Evolutionary conservation across 2,329 filamentous ascomycete genomes (phyloP), one percentile per base, ranked within the genome.

Genomic region (Fusarium sp.): DNA sequence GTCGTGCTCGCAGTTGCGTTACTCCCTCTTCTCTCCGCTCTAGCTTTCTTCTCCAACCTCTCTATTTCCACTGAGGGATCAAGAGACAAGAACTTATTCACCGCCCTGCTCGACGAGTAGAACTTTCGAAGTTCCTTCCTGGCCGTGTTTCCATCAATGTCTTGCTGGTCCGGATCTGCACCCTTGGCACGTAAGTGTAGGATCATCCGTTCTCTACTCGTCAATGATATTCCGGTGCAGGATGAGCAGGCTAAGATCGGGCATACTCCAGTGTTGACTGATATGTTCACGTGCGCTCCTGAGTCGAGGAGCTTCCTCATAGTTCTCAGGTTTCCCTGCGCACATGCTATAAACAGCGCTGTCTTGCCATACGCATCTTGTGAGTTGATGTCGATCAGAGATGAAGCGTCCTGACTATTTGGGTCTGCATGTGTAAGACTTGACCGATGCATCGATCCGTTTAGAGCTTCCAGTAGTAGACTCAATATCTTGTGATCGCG

Each of bases 221-320:
- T 4, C 14, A 11, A 9, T 15, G 35, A n/a, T 3, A 31, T 21
- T 3, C 27, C 16, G 3, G 7, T 3, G n/a, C 25, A 33, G 31
- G 31, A 33, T 5, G 15, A 55, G 19, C 37, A 55, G 3, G 37
- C 51, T 3, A 55, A 11, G 4, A 55, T 14, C 0, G 51, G 35
- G 6, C 25, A 55, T 3, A 18, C 27, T 7, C 25, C 18, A 1
- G 15, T 18, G 1, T 18, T 31, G 4, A 19, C 37, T 19, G 21
- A 3, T 38, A 2, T 3, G 1, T 4, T 16, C 1, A 31, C 15
- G 6, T 41, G 27, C 12, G 51, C 51, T 3, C 51, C 27, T 2
- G 37, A 27, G 6, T 55, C 25, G 3, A 41, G 27, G 18, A 55
- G 21, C 7, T 19, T 38, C 15, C 23, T 31, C 37, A 33, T 19